Percentiles rank a stretch among this genome's conserved stretches.
phyloP scores from a whole-genome alignment of 2,329 filamentous ascomycete genomes.

The Alternaria novae-zelandiae region DNA sequence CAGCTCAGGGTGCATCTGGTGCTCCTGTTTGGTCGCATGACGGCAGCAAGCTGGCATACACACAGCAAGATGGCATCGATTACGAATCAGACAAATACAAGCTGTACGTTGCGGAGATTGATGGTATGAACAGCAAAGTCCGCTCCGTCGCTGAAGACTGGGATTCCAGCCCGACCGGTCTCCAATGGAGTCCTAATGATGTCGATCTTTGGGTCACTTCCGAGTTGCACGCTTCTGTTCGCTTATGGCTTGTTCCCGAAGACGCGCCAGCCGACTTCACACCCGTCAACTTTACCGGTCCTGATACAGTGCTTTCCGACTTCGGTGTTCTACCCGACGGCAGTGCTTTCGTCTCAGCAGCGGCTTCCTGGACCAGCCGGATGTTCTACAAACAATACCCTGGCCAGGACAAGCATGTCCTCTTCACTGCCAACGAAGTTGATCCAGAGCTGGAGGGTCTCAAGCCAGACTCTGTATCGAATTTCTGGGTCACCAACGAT shows the following conservation, averaged over 20 bases:
- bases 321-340: conserved; percentile 66
- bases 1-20: conserved; percentile 67
- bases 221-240: conserved; percentile 37
- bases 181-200: conserved; percentile 41
- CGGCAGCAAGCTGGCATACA: conserved; percentile 76
- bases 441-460: conserved; percentile 71
- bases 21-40: conserved; percentile 76
- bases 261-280: conserved; percentile 59
- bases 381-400: conserved; percentile 41
- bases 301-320: conserved; percentile 42
- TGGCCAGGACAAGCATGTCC: conserved; percentile 41
- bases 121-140: conserved; percentile 36
- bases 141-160: conserved; percentile 40
- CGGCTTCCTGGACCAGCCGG: conserved; percentile 40
- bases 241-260: conserved; percentile 67
- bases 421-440: conserved; percentile 69
- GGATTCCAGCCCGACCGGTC: conserved; percentile 40
- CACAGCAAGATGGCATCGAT: conserved; percentile 66
- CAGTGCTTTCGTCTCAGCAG: conserved; percentile 52
- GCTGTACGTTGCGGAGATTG: conserved; percentile 44
- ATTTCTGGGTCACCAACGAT: conserved; percentile 73
- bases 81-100: conserved; percentile 83
- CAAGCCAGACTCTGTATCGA: conserved; percentile 65
- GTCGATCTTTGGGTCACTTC: conserved; percentile 41
- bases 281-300: conserved; percentile 53